phyloP scores from a whole-genome alignment of 2,329 filamentous ascomycete genomes.

The Lasiodiplodia gonubiensis region DNA sequence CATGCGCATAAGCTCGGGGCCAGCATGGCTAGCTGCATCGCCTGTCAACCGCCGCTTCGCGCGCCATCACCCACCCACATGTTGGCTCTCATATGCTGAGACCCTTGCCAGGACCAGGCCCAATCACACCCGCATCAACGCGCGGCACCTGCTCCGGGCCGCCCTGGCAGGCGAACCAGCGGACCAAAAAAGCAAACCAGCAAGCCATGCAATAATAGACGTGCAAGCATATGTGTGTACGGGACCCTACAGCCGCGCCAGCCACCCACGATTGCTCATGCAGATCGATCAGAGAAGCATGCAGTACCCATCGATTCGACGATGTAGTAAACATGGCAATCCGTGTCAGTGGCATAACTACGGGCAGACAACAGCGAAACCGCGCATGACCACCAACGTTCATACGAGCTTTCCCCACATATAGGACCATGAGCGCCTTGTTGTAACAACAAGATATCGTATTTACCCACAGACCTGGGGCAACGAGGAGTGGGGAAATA shows the following conservation, averaged over 20 bases:
- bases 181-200: background rate
- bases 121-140: background rate
- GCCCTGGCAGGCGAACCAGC: background rate
- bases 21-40: slow-evolving; percentile 16
- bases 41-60: background rate
- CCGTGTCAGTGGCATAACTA: background rate
- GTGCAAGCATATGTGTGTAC: background rate
- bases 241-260: background rate
- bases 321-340: background rate
- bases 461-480: background rate
- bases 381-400: background rate
- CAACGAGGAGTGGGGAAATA: background rate
- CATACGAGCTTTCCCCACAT: background rate
- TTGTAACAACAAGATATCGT: background rate
- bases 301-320: background rate
- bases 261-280: background rate
- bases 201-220: background rate
- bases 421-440: background rate
- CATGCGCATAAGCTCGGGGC: slow-evolving; percentile 23
- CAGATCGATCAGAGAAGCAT: slow-evolving; percentile 2
- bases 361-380: background rate
- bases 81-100: background rate
- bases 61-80: background rate
- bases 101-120: background rate
- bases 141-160: slow-evolving; percentile 9